A percentile compares a stretch with the other conserved stretches of the same genome.
These are phyloP conservation scores for Colletotrichum sp. DNA, from an alignment of 2,329 filamentous ascomycete species.

Conservation along the genomic window DNA sequence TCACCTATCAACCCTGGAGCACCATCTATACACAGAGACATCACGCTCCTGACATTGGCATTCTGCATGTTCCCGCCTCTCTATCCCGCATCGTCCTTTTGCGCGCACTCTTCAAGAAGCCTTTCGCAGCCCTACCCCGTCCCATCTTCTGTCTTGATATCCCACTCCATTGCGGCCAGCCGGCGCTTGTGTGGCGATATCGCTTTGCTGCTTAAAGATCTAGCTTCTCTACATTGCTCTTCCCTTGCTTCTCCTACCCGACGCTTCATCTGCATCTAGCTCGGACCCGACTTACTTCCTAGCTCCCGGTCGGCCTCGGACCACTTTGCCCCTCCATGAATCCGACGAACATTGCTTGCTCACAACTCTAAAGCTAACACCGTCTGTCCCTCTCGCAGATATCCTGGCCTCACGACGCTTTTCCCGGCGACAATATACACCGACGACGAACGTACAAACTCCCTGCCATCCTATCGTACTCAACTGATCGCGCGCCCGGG, in stretches of 20 bases:
- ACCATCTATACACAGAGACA: neutral
- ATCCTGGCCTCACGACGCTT: neutral
- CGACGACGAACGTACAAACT: neutral
- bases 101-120: neutral
- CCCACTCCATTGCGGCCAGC: neutral
- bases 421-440: neutral
- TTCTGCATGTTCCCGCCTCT: neutral
- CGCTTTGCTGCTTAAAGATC: neutral
- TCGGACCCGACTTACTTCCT: neutral
- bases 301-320: conserved; percentile 13
- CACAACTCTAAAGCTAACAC: neutral
- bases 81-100: neutral
- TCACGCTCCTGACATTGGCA: neutral
- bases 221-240: neutral
- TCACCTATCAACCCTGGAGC: conserved; percentile 4
- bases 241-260: neutral
- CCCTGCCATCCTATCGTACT: neutral
- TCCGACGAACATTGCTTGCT: neutral
- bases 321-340: conserved; percentile 14
- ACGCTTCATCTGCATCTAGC: neutral
- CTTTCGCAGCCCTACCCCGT: neutral
- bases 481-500: neutral
- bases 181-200: neutral
- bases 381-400: neutral
- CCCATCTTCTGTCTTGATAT: neutral